Base-by-base conservation (phyloP, 2,329 filamentous ascomycete species). In the Fusarium algeriense region DNA sequence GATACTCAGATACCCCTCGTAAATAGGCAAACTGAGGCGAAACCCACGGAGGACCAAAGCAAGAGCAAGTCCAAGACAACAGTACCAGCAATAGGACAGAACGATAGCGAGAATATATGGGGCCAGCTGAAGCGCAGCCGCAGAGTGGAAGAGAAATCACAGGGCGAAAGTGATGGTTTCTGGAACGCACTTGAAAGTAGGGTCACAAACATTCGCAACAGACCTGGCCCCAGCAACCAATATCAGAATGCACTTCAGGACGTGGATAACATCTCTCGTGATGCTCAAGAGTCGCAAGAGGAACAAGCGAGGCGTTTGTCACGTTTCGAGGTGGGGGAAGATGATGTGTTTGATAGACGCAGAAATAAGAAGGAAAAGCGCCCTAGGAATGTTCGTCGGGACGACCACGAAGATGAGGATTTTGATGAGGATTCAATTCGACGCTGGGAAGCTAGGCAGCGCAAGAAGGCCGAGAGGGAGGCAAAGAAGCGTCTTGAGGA, bases 381-480 rank as follows among this genome's bases (percentile, higher is more conserved):
- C 20, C 53, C 53, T 7, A 73, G 75, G 49, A 79, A 75, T 30
- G 67, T 69, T 32, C 64, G 74, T 10, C 72, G 66, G 19, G 40
- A 52, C 8, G 23, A 64, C 17, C 69, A 76, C 5, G 74, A 79
- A 6, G 78, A 81, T 1, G 80, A 81, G 1, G 81, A 83, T 19
- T 81, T 80, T 69, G 80, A 84, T 17, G 83, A 85, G 11, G 82
- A 81, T 17, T 71, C 76, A 1, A 74, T 79, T 17, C 74, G 78
- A 37, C 77, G 78, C 23, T 82, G 78, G 69, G 81, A 85, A 58
- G 75, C 80, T 32, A 79, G 80, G 32, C 81, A 82, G 32, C 80
- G 78, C 37, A 81, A 79, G 43, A 85, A 84, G 67, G 82, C 80
- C 9, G 82, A 85, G 64, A 84, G 82, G 66, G 80, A 81, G 56